A percentile compares a stretch with the other conserved stretches of the same genome.
phyloP scores from a whole-genome alignment of 1,284 basidiomycete genomes.

The Malassezia dermatis region DNA sequence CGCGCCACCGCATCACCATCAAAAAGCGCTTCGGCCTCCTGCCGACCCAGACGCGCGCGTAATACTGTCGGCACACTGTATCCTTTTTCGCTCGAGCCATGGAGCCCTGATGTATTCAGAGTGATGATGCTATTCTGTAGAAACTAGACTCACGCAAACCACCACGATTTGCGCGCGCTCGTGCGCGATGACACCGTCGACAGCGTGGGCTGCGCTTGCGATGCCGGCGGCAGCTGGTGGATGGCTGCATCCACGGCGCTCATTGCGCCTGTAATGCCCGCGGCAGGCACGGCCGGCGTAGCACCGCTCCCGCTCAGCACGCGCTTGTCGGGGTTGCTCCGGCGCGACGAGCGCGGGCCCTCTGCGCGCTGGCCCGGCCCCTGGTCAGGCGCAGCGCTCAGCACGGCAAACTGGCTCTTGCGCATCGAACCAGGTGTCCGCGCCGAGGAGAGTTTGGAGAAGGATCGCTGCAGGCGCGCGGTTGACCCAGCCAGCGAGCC shows the following conservation, averaged over 20 bases:
- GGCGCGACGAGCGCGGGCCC: background rate
- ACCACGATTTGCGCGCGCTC: background rate
- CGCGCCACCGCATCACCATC: conserved; percentile 43
- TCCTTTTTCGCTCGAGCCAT: background rate
- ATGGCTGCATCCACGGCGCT: background rate
- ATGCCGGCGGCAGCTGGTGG: background rate
- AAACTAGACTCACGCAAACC: background rate
- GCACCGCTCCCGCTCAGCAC: background rate
- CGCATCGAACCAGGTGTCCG: background rate
- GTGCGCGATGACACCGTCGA: background rate
- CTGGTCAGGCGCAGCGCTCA: background rate
- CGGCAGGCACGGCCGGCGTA: background rate
- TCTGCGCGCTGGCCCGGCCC: background rate
- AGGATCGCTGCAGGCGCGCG: background rate
- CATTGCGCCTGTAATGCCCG: background rate
- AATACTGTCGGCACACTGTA: background rate
- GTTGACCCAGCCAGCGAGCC: background rate
- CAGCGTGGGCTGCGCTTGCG: background rate
- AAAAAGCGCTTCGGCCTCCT: conserved; percentile 45
- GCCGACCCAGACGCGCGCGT: conserved; percentile 21
- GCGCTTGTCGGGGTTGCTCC: background rate
- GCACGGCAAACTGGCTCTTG: background rate
- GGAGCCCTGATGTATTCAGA: background rate
- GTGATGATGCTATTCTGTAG: background rate
- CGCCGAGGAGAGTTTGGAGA: background rate